Conservation (phyloP, 2,329 filamentous ascomycete species). For the Ophiostoma himal-ulmi region DNA sequence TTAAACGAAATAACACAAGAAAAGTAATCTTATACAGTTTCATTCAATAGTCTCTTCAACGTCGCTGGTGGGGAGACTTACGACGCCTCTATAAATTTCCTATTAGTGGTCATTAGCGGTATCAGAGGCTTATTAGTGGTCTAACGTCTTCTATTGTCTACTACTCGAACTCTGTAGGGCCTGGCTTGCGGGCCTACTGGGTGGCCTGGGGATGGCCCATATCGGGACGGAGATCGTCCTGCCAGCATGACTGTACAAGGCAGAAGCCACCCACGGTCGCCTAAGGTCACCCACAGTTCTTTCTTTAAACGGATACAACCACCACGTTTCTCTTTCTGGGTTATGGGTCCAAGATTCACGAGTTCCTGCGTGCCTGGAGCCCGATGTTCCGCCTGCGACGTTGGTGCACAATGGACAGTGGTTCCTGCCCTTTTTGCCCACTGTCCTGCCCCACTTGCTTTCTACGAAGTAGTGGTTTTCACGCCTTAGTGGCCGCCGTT, state of each 20-base stretch:
- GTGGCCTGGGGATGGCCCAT: too few relatives aligned
- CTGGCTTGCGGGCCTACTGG: neutral
- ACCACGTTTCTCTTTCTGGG: neutral
- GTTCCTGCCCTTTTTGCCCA: conserved; percentile 1
- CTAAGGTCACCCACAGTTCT: neutral
- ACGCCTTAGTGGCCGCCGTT: neutral
- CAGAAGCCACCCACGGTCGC: neutral
- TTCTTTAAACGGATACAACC: neutral
- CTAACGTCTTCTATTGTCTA: neutral
- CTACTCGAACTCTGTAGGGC: neutral
- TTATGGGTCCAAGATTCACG: neutral
- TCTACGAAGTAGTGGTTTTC: neutral
- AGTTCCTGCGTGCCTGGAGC: too few relatives aligned
- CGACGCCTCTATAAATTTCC: neutral
- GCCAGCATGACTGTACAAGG: neutral
- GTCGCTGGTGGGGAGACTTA: conserved; percentile 2
- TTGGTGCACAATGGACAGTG: neutral
- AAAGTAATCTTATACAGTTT: neutral
- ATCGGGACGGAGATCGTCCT: neutral
- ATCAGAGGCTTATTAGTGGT: neutral
- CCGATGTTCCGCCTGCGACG: too few relatives aligned
- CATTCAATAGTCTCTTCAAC: neutral
- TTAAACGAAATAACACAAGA: conserved; percentile 4
- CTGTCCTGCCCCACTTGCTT: neutral
- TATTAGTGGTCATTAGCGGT: neutral